Evolutionary conservation across 2,329 filamentous ascomycete species (phyloP).

Genomic region (Hypoxylon rubiginosum): DNA sequence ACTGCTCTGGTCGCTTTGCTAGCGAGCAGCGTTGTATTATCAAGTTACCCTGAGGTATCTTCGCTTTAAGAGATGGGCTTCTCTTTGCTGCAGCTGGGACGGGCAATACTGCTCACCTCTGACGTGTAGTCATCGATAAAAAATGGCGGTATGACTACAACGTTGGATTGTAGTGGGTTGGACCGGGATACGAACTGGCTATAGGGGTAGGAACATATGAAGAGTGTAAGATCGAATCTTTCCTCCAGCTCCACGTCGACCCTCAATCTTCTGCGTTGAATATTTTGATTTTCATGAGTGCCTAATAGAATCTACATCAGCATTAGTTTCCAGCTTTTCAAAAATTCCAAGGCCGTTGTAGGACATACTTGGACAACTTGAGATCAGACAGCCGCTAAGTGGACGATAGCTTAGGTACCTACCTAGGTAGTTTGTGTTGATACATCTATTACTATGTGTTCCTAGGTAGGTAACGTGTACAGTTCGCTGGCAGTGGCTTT

Average conservation of each 20-base stretch:
- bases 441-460: too few relatives aligned
- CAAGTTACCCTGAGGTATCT: neutral
- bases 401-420: too few relatives aligned
- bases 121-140: too few relatives aligned
- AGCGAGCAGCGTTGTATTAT: neutral
- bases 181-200: too few relatives aligned
- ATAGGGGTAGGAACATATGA: too few relatives aligned
- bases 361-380: neutral
- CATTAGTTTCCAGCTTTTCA: neutral
- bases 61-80: neutral
- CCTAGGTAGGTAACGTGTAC: neutral
- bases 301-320: neutral
- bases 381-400: neutral
- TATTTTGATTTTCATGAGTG: too few relatives aligned
- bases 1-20: neutral
- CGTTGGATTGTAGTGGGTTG: too few relatives aligned
- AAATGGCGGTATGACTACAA: too few relatives aligned
- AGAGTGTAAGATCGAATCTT: too few relatives aligned
- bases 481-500: constrained; percentile 50
- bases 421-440: too few relatives aligned
- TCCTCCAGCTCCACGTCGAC: too few relatives aligned
- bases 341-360: neutral
- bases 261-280: too few relatives aligned
- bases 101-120: neutral
- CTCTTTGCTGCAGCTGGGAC: neutral